Base-by-base conservation (phyloP, 345 rosid species). In the Ailanthus altissimus region DNA sequence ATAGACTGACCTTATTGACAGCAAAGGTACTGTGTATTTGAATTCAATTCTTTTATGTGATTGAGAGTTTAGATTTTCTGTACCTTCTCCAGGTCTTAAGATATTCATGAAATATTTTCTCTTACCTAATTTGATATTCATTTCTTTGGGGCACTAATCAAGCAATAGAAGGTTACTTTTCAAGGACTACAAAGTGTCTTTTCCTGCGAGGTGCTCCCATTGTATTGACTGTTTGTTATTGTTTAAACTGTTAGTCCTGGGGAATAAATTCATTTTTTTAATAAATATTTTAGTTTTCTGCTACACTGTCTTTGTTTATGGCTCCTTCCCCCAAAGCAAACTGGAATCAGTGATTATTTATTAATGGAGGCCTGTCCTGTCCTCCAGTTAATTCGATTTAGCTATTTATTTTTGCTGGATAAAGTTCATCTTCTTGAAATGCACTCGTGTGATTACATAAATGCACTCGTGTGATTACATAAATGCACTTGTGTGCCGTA, bases 1-100 rank as follows among this genome's bases (percentile, higher is more conserved):
- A 85, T 88, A 84, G 84, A 79, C 89, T 88, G 78, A 85, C 90
- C 87, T 78, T 76, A 73, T 83, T 85, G 82, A 82, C 79, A 66
- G 62, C 67, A 47, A 73, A 77, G 81, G 87, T 74, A 73, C 75
- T 50, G 59, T 78, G 81, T 72, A 72, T 82, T 82, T 65, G 65
- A 65, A 77, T 80, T 62, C 64, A 62, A 75, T 81, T 80, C 84
- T 80, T 82, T 85, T 36, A 67, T 61, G 78, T 73, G 83, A 80
- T 75, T 80, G 75, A 67, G 75, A 70, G 62, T 70, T 73, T 78
- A 62, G 79, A 64, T 78, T 76, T 73, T 64, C 10, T 16, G 68
- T 83, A 79, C 83, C 78, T 76, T 81, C 40, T 49, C 46, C 75
- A 66, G 59, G 38, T 81, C 64, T 58, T 45, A 57, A 76, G 82